A percentile compares a stretch with the other conserved stretches of the same genome.
Evolutionary conservation across 2,329 filamentous ascomycete genomes (phyloP).

Genomic region (Acarospora socialis): DNA sequence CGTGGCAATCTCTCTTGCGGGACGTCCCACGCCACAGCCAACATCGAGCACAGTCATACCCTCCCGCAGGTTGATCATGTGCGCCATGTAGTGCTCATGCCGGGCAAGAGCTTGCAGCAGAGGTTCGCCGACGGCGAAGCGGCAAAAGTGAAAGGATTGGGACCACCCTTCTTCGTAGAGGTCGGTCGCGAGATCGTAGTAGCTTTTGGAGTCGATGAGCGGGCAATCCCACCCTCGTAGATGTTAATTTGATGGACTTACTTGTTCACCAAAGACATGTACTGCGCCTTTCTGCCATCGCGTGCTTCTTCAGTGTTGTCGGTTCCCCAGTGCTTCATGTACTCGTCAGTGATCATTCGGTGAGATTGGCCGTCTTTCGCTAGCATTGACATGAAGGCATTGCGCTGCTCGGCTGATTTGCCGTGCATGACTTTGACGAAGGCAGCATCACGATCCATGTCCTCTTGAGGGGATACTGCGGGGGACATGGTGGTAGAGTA

Average conservation of each 20-base stretch:
- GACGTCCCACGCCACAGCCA: conserved; percentile 21
- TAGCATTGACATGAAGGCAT: not conserved
- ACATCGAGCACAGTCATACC: conserved; percentile 20
- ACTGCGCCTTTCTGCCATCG: not conserved
- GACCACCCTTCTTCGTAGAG: conserved; percentile 15
- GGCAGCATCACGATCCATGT: not conserved
- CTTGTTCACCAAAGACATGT: conserved; percentile 1
- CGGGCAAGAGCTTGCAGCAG: conserved; percentile 13
- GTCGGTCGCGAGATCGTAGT: conserved; percentile 16
- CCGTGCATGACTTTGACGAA: conserved; percentile 1
- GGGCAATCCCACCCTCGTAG: not conserved
- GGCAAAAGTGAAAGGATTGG: conserved; percentile 16
- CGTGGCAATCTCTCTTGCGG: conserved; percentile 19
- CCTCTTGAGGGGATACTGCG: not conserved
- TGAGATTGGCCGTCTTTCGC: not conserved
- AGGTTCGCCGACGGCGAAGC: conserved; percentile 14
- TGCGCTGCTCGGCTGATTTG: conserved; percentile 1
- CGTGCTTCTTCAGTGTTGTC: not conserved
- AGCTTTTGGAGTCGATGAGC: conserved; percentile 5
- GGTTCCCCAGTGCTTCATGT: conserved; percentile 1
- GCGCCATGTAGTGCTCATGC: conserved; percentile 19
- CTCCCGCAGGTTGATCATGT: conserved; percentile 13
- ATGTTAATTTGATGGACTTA: no score
- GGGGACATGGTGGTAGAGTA: no score
- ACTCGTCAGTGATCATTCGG: not conserved